phyloP scores from a whole-genome alignment of 108 stramenopile genomes.

The Aurantiochytrium sp. region DNA sequence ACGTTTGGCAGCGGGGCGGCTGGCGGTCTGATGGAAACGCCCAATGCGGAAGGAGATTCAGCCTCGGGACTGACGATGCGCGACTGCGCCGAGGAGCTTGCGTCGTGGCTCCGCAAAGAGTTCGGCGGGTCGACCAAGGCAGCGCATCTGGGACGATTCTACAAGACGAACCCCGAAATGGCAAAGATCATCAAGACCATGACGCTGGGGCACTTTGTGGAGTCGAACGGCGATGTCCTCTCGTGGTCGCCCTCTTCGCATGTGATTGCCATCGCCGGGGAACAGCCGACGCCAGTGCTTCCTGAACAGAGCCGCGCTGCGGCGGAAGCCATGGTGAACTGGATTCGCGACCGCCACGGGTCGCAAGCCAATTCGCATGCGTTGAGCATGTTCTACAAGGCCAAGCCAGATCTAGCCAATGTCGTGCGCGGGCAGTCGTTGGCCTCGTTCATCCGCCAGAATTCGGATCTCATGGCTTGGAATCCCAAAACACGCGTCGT shows the following conservation, averaged over 20 bases:
- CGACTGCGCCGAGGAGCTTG: neutral
- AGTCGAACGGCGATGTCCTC: neutral
- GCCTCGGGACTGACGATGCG: neutral
- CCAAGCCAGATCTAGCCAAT: neutral
- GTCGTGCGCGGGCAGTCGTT: neutral
- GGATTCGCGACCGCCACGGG: neutral
- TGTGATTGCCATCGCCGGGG: neutral
- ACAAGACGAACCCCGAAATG: neutral
- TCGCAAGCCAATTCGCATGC: neutral
- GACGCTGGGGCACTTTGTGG: slow-evolving; percentile 4
- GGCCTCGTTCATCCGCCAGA: neutral
- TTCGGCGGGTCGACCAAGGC: neutral
- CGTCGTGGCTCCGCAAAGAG: neutral
- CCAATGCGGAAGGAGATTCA: neutral
- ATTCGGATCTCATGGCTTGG: neutral
- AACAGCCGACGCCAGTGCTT: neutral
- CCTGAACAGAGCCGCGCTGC: neutral
- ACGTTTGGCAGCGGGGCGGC: too few species aligned
- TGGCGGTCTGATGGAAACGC: too few species aligned
- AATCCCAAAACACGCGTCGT: neutral
- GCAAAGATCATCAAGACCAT: neutral
- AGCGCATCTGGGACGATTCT: neutral
- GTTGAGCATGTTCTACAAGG: neutral
- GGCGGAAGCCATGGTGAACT: neutral
- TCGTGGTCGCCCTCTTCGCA: neutral